Percentiles rank a stretch among this genome's conserved stretches.
phyloP scores from a whole-genome alignment of 306 rosid species.

The Quercus suber region DNA sequence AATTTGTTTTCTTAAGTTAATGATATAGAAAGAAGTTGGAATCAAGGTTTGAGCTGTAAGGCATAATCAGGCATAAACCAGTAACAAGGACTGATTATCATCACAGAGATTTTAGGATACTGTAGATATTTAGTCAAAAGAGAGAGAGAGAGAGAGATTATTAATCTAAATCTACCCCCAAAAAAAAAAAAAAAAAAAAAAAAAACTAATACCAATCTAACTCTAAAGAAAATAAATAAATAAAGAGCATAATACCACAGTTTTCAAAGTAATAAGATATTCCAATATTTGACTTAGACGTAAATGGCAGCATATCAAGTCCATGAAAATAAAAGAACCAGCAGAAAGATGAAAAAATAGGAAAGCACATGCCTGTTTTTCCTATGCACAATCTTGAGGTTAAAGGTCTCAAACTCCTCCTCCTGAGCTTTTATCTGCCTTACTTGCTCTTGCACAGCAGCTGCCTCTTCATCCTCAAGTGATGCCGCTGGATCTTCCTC shows the following conservation, averaged over 20 bases:
- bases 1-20: neutral
- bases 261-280: neutral
- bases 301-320: constrained; percentile 8
- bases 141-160: neutral
- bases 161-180: neutral
- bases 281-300: neutral
- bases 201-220: neutral
- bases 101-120: too few relatives aligned
- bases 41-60: neutral
- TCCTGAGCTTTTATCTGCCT: constrained; percentile 95
- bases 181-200: neutral
- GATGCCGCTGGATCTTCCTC: constrained; percentile 74
- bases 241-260: neutral
- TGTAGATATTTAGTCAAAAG: neutral
- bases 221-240: neutral
- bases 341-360: neutral
- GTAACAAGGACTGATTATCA: too few relatives aligned
- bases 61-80: neutral
- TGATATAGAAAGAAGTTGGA: neutral
- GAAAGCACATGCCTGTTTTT: constrained; percentile 80
- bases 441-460: constrained; percentile 99
- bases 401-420: constrained; percentile 96
- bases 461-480: constrained; percentile 94
- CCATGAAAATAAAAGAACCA: neutral
- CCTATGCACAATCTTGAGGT: constrained; percentile 94